These are phyloP conservation scores for Colletotrichum eleusines DNA, from an alignment of 2,329 filamentous ascomycete genomes.

Conservation along the genomic window DNA sequence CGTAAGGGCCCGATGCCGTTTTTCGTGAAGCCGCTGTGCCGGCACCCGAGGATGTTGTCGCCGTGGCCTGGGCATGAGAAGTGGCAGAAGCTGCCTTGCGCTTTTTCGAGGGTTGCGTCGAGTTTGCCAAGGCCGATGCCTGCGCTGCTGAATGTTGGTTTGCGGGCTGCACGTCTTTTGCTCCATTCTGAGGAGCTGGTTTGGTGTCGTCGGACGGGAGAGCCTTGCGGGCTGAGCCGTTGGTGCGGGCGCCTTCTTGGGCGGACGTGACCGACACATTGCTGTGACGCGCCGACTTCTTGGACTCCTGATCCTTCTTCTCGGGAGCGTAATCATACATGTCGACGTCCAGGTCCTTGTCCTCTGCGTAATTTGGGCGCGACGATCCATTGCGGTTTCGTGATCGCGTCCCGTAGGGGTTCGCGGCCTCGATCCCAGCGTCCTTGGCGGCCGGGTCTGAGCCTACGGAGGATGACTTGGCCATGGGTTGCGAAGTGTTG, in stretches of 20 bases:
- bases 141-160: slow-evolving; percentile 44
- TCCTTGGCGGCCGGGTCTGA: slow-evolving; percentile 64
- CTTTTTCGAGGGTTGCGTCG: slow-evolving; percentile 76
- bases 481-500: slow-evolving; percentile 59
- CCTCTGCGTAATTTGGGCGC: slow-evolving; percentile 95
- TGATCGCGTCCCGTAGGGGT: slow-evolving; percentile 91
- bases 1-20: slow-evolving; percentile 50
- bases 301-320: slow-evolving; percentile 67
- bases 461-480: slow-evolving; percentile 59
- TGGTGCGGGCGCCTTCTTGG: slow-evolving; percentile 50
- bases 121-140: slow-evolving; percentile 63
- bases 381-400: slow-evolving; percentile 85
- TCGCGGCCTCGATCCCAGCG: slow-evolving; percentile 63
- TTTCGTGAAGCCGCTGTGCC: slow-evolving; percentile 51
- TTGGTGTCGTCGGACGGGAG: slow-evolving; percentile 56
- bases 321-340: slow-evolving; percentile 76
- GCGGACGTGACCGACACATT: slow-evolving; percentile 55
- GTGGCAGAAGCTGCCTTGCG: slow-evolving; percentile 76
- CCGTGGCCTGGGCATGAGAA: slow-evolving; percentile 40
- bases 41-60: slow-evolving; percentile 46
- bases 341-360: slow-evolving; percentile 90
- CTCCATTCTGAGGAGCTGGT: slow-evolving; percentile 50
- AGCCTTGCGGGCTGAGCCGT: slow-evolving; percentile 56
- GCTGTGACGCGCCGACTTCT: slow-evolving; percentile 67
- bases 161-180: slow-evolving; percentile 52